Base-by-base conservation (phyloP, 345 rosid species). In the Rhodamnia argentea region DNA sequence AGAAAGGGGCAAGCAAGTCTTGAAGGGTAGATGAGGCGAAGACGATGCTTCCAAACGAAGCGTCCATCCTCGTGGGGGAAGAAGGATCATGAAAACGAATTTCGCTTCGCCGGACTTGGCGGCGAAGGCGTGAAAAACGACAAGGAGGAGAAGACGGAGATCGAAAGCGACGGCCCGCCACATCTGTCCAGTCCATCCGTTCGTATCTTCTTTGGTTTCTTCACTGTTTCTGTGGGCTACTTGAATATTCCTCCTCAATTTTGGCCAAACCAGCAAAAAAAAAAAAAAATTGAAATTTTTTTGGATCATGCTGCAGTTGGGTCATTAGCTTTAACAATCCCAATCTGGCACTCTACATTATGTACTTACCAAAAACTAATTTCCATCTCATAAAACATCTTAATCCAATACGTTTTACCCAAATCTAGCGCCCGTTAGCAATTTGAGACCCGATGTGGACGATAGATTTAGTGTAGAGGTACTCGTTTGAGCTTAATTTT, bases 401-500 rank as follows among this genome's bases (percentile, higher is more conserved):
- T 37, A 37, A 37, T 2, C 40, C 40, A 37, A 37, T 37, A 37
- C 40, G 3, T 37, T 37, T 37, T 37, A 37, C 40, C 40, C 40
- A 37, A 37, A 37, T 37, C 40, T 37, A 37, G 40, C 40, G 40
- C 2, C 26, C 5, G 40, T 37, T 18, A 37, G 1, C 0, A 18
- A 1, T 70, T 70, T 70, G 23, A 6, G 47, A 70, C 37, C 10
- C 10, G 47, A 70, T 0, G 0, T 4, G 24, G 20, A 70, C 0
- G 0, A 1, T 13, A 60, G 16, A 60, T 13, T 29, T 15, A 15
- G 37, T 0, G 12, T 7, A 29, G 2, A 27, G 0, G 1, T 14
- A 62, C 22, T 0, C 9, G 37, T 62, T 16, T 15, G 29, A 13
- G 1, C 3, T 32, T 29, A 2, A 2, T 37, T 62, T 60, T 64